Evolutionary conservation across 1,284 basidiomycete genomes (phyloP).

Genomic region (Caloboletus firmus): DNA sequence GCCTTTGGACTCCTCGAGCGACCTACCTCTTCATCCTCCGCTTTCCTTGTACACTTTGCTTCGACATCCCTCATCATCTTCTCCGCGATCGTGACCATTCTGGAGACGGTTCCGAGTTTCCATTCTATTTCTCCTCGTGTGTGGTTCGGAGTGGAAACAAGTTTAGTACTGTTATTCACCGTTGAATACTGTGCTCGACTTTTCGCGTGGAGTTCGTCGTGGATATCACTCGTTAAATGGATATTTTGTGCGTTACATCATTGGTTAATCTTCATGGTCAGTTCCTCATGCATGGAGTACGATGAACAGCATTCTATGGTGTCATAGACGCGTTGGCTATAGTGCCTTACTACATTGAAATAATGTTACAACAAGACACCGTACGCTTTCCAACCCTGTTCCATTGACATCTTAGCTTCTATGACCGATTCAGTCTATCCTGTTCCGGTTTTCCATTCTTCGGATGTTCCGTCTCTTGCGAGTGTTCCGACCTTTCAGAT

Average conservation of each 20-base stretch:
- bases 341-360: slow-evolving; percentile 84
- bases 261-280: not conserved
- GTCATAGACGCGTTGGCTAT: slow-evolving; percentile 84
- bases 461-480: slow-evolving; percentile 81
- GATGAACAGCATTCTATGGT: slow-evolving; percentile 71
- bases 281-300: slow-evolving; percentile 9
- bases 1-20: slow-evolving; percentile 64
- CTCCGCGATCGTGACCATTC: slow-evolving; percentile 77
- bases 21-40: slow-evolving; percentile 64
- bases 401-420: not conserved
- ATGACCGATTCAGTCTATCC: slow-evolving; percentile 55
- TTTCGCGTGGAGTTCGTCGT: slow-evolving; percentile 63
- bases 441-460: slow-evolving; percentile 87
- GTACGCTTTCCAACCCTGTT: slow-evolving; percentile 41
- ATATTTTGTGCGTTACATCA: slow-evolving; percentile 56
- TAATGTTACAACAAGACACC: slow-evolving; percentile 81
- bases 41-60: slow-evolving; percentile 64
- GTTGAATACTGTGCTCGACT: slow-evolving; percentile 71
- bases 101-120: slow-evolving; percentile 84
- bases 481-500: slow-evolving; percentile 85
- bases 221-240: slow-evolving; percentile 63
- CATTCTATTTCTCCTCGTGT: slow-evolving; percentile 67
- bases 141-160: slow-evolving; percentile 83
- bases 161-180: slow-evolving; percentile 78
- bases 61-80: slow-evolving; percentile 63